A percentile compares a stretch with the other conserved stretches of the same genome.
phyloP scores from a whole-genome alignment of 2,329 filamentous ascomycete genomes.

The Colletotrichum tanaceti region DNA sequence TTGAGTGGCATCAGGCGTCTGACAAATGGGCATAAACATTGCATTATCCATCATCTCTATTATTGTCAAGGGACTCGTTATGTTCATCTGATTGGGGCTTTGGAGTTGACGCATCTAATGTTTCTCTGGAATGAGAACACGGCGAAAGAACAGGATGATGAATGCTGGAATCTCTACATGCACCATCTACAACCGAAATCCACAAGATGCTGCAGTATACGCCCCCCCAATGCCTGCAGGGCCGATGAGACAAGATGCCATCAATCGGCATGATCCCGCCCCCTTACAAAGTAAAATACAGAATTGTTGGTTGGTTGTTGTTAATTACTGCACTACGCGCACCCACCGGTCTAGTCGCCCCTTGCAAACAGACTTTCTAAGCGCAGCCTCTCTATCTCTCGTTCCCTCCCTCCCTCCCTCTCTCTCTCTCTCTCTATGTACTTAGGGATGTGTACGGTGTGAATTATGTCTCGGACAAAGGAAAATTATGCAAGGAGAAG shows the following conservation, averaged over 20 bases:
- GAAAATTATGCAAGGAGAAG: constrained; percentile 60
- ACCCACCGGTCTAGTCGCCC: neutral
- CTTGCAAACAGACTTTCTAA: neutral
- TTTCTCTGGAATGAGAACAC: neutral
- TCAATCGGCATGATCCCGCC: constrained; percentile 3
- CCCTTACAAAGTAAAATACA: constrained; percentile 18
- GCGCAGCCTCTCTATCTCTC: neutral
- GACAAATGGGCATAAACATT: neutral
- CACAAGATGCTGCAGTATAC: constrained; percentile 9
- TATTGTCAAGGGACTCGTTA: too few relatives aligned
- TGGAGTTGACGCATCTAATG: too few relatives aligned
- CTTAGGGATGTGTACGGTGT: neutral
- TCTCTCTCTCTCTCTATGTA: neutral
- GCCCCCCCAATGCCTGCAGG: constrained; percentile 15
- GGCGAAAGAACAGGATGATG: neutral
- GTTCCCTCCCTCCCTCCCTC: too few relatives aligned
- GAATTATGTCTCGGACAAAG: neutral
- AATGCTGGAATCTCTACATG: neutral
- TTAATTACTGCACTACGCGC: neutral
- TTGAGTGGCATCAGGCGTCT: neutral
- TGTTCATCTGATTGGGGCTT: too few relatives aligned
- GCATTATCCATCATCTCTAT: too few relatives aligned
- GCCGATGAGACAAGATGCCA: neutral
- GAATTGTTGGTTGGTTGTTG: neutral
- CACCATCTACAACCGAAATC: neutral